These are phyloP conservation scores for Musa itinerans DNA, from an alignment of 176 grass and related monocot genomes.

Conservation along the genomic window DNA sequence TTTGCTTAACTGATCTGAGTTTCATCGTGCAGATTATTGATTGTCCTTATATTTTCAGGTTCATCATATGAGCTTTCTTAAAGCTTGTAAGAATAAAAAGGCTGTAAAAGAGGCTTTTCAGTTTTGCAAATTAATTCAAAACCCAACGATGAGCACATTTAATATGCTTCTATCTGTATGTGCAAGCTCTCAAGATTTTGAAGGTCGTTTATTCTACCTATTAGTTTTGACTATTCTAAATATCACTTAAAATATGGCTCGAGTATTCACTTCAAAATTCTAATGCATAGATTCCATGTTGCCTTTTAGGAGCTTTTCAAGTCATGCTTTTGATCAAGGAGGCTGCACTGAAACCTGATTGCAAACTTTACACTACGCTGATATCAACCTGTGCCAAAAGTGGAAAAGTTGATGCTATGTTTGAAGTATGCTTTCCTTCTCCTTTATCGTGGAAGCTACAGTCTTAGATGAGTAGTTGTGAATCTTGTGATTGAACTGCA, in stretches of 20 bases:
- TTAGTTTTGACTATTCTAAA: constrained; percentile 18
- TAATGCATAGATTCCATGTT: background rate
- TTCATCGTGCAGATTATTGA: background rate
- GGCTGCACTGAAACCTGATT: constrained; percentile 83
- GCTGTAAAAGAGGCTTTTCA: constrained; percentile 65
- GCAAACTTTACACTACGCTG: constrained; percentile 92
- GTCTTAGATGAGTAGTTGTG: background rate
- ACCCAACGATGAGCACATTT: constrained; percentile 90
- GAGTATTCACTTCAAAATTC: background rate
- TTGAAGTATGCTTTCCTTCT: constrained; percentile 52
- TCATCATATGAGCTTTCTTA: constrained; percentile 88
- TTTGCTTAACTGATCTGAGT: background rate
- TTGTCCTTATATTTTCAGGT: constrained; percentile 47
- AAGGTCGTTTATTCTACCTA: constrained; percentile 42
- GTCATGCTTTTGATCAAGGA: constrained; percentile 94
- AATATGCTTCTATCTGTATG: constrained; percentile 99
- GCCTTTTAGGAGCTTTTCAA: constrained; percentile 61
- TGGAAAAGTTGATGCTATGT: constrained; percentile 99
- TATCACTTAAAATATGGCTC: background rate
- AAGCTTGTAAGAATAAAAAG: constrained; percentile 70
- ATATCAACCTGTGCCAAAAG: constrained; percentile 93
- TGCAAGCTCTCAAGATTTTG: constrained; percentile 80
- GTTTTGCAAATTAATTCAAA: constrained; percentile 66
- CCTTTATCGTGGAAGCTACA: background rate
- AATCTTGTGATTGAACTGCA: background rate